These are phyloP conservation scores for Calocera viscosa DNA, from an alignment of 768 basidiomycete genomes.

Conservation along the genomic window DNA sequence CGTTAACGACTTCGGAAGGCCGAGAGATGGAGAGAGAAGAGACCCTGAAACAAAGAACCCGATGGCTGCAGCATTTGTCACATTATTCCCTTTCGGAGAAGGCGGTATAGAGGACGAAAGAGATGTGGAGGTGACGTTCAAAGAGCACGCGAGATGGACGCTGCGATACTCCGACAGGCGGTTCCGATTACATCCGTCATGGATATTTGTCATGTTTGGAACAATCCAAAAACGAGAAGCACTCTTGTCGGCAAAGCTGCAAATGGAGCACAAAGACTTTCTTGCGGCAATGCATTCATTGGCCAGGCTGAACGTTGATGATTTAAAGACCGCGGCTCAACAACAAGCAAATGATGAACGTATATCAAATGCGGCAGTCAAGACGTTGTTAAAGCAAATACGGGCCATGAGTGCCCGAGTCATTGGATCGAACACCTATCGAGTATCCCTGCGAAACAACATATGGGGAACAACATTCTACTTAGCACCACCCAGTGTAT, in stretches of 20 bases:
- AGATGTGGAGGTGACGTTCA: not conserved
- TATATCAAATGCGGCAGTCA: conserved; percentile 6
- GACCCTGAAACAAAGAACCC: conserved; percentile 8
- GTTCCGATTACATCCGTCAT: conserved; percentile 3
- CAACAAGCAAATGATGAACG: not conserved
- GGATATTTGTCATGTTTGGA: conserved; percentile 10
- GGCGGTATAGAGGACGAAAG: conserved; percentile 26
- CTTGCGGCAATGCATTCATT: not conserved
- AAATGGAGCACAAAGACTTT: not conserved
- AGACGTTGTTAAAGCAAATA: conserved; percentile 14
- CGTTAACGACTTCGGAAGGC: conserved; percentile 20
- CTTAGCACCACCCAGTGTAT: conserved; percentile 28
- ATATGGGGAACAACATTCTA: conserved; percentile 30
- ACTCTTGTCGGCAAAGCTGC: not conserved
- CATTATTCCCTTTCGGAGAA: conserved; percentile 29
- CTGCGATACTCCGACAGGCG: conserved; percentile 11
- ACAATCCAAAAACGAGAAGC: conserved; percentile 8
- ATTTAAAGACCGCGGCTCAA: not conserved
- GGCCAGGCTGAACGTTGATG: not conserved
- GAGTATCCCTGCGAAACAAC: conserved; percentile 19
- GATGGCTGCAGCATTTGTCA: conserved; percentile 21
- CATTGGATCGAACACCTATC: conserved; percentile 15
- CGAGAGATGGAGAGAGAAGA: conserved; percentile 18
- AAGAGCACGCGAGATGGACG: conserved; percentile 11
- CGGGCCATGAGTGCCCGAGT: conserved; percentile 17